phyloP scores from a whole-genome alignment of 139 green algal genomes.

The Penium margaritaceum region DNA sequence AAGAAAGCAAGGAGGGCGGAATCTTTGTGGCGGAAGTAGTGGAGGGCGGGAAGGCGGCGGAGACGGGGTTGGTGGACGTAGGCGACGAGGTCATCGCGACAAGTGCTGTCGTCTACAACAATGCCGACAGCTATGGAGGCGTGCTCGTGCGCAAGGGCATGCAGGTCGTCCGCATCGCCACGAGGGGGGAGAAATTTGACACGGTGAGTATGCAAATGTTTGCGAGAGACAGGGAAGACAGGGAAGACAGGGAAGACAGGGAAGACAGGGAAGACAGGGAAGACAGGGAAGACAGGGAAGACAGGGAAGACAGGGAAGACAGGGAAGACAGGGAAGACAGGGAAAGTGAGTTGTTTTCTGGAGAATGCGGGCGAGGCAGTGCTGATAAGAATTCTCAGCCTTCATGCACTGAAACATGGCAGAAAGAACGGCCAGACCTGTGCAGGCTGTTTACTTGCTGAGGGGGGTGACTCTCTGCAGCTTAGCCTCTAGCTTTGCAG shows the following conservation, averaged over 20 bases:
- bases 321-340: no score
- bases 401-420: not conserved
- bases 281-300: not conserved
- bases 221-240: not conserved
- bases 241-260: no score
- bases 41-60: conserved; percentile 37
- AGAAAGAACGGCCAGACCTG: not conserved
- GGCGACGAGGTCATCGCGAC: conserved; percentile 47
- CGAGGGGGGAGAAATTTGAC: conserved; percentile 37
- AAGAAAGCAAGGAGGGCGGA: conserved; percentile 29
- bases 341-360: not conserved
- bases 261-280: no score
- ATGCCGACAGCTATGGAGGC: conserved; percentile 26
- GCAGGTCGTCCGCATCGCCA: conserved; percentile 38
- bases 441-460: no score
- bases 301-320: no score
- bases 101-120: conserved; percentile 38
- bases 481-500: no score
- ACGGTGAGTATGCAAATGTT: conserved; percentile 5
- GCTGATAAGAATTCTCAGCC: not conserved
- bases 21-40: conserved; percentile 46
- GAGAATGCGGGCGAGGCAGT: not conserved
- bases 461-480: no score
- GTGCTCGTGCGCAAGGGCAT: conserved; percentile 37
- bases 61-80: conserved; percentile 27